Evolutionary conservation across 2,329 filamentous ascomycete genomes (phyloP), one percentile per base, ranked within the genome.

Genomic region (Colletotrichum destructivum): DNA sequence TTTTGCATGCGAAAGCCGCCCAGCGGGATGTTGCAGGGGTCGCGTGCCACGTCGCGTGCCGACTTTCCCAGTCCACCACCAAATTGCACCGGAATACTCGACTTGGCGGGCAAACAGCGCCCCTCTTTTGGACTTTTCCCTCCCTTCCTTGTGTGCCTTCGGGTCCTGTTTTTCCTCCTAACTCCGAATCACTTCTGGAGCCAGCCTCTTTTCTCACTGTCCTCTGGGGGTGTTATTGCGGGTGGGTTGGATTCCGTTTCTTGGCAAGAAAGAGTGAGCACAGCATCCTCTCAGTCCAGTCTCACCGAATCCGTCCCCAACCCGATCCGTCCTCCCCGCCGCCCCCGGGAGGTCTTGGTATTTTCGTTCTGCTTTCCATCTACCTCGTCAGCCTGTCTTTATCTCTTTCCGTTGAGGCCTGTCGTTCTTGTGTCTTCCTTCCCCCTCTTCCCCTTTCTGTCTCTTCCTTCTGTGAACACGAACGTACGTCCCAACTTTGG

Each of bases 41-140:
- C 52, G 64, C 59, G 52, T 69, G 69, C 69, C 69, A 71, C 52
- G 64, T 71, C 65, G 65, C 69, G 69, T 71, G 69, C 69, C 65
- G 69, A 49, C 57, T 69, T 69, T 71, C 59, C 69, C 65, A 71
- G 52, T 54, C 52, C 52, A 60, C 54, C 47, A 44, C 46, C 67
- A 49, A 23, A 56, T 66, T 55, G 54, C 44, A 16, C 16, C 40
- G 21, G 15, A 49, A 62, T 49, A 38, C 26, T 62, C 47, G 35
- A 40, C 69, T 62, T 71, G 68, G 68, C 68, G 51, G 18, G 21
- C 52, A 51, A 54, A 66, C 31, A 18, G 18, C 21, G 35, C 35
- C 35, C 44, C 44, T 68, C 57, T 42, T 35, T 18, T 15, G 11
- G 18, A 38, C 6, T 46, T 26, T 23, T 26, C n/a, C 46, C 49